phyloP scores from a whole-genome alignment of 2,329 filamentous ascomycete genomes.

The Daldinia sp. region DNA sequence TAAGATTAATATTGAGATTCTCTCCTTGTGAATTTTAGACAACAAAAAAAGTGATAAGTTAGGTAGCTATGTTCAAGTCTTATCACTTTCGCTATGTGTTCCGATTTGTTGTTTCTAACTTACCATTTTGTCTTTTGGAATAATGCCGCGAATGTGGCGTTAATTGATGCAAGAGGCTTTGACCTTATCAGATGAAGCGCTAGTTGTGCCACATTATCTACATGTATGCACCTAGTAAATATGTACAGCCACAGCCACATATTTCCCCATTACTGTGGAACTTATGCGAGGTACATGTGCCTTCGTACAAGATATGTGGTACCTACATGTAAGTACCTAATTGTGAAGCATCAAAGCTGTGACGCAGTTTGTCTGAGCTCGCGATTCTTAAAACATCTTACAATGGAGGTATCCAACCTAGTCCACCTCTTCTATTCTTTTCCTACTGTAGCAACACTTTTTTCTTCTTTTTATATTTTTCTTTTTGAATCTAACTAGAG shows the following conservation, averaged over 20 bases:
- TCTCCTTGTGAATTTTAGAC: background rate
- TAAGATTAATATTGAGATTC: background rate
- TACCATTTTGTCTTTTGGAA: background rate
- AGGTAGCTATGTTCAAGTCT: background rate
- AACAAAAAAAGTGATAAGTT: background rate
- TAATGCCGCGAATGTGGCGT: background rate
- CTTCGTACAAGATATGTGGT: background rate
- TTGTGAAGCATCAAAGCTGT: background rate
- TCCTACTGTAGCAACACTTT: background rate
- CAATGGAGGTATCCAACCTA: conserved; percentile 3
- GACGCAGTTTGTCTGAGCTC: conserved; percentile 19
- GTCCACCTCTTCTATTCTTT: conserved; percentile 2
- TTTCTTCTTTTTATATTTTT: background rate
- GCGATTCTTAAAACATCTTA: conserved; percentile 10
- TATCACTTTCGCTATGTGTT: background rate
- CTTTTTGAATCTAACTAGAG: background rate
- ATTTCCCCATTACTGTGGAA: too few relatives aligned
- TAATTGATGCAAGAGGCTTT: background rate
- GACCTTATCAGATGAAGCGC: background rate
- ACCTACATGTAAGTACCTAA: background rate
- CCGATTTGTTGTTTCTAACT: background rate
- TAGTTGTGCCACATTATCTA: background rate
- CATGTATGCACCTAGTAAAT: too few relatives aligned
- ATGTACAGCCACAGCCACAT: too few relatives aligned
- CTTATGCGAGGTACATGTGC: too few relatives aligned